Conservation (phyloP, 2,329 filamentous ascomycete genomes). For the Xylaria hypoxylon region DNA sequence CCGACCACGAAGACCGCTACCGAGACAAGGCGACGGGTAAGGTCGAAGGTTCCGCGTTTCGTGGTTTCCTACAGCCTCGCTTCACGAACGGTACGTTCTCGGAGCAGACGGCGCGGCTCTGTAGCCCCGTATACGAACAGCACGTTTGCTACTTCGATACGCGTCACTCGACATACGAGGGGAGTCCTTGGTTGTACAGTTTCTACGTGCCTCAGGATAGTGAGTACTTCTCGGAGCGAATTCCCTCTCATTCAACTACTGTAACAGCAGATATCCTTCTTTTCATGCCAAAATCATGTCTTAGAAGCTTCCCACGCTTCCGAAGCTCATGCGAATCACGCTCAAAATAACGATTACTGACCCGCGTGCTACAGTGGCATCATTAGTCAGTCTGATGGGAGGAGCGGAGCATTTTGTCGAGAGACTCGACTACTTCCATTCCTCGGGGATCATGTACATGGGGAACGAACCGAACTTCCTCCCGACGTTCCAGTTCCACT, state of each 20-base stretch:
- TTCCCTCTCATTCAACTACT: background rate
- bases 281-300: too few species aligned
- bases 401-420: conserved; percentile 67
- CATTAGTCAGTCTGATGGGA: conserved; percentile 61
- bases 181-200: conserved; percentile 75
- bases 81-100: conserved; percentile 74
- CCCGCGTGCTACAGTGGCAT: conserved; percentile 38
- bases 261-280: background rate
- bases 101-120: conserved; percentile 74
- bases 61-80: conserved; percentile 77
- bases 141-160: conserved; percentile 61
- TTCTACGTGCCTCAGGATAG: conserved; percentile 68
- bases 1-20: conserved; percentile 54
- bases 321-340: background rate
- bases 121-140: conserved; percentile 64
- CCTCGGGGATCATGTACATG: conserved; percentile 74
- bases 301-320: too few species aligned
- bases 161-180: conserved; percentile 58
- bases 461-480: conserved; percentile 71
- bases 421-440: conserved; percentile 74
- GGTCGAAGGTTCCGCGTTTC: conserved; percentile 61
- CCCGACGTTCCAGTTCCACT: conserved; percentile 70
- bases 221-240: background rate
- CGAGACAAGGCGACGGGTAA: conserved; percentile 38
- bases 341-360: background rate